phyloP scores from a whole-genome alignment of 352 stramenopile genomes.

The Phytophthora pistaciae region DNA sequence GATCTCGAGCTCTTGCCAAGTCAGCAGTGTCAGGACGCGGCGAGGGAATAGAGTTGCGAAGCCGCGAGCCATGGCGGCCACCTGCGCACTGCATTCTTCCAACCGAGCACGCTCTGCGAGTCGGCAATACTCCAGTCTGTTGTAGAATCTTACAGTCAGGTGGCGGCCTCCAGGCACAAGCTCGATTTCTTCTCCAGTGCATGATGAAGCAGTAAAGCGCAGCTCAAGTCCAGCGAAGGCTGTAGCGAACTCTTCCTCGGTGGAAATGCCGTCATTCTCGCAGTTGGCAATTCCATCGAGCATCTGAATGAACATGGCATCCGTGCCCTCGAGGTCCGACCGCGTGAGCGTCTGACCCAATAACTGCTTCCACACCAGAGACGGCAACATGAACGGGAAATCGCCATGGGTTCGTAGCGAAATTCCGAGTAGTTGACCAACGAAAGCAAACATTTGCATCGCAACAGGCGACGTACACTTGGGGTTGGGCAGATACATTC shows the following conservation, averaged over 20 bases:
- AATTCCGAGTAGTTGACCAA: slow-evolving; percentile 95
- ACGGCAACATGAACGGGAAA: slow-evolving; percentile 93
- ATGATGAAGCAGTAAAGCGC: slow-evolving; percentile 85
- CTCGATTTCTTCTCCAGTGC: slow-evolving; percentile 85
- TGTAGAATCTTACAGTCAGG: slow-evolving; percentile 83
- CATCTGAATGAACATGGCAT: slow-evolving; percentile 92
- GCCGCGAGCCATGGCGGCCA: slow-evolving; percentile 81
- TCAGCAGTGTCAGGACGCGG: slow-evolving; percentile 90
- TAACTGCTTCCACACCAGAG: slow-evolving; percentile 95
- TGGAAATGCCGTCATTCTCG: slow-evolving; percentile 84
- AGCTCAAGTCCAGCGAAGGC: slow-evolving; percentile 85
- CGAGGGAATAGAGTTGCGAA: slow-evolving; percentile 87
- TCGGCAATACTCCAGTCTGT: slow-evolving; percentile 86
- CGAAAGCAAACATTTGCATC: slow-evolving; percentile 95
- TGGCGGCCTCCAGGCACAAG: slow-evolving; percentile 77
- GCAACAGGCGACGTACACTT: slow-evolving; percentile 90
- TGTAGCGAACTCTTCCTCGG: slow-evolving; percentile 77
- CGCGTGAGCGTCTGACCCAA: slow-evolving; percentile 79
- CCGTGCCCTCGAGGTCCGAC: slow-evolving; percentile 89
- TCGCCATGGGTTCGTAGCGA: slow-evolving; percentile 94
- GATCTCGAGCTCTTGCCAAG: slow-evolving; percentile 92
- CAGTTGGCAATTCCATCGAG: slow-evolving; percentile 88
- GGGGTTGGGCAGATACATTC: slow-evolving; percentile 90
- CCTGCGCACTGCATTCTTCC: slow-evolving; percentile 76
- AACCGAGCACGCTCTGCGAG: slow-evolving; percentile 85